A percentile compares a stretch with the other conserved stretches of the same genome.
Conservation (phyloP, 805 yeast species). For the Candida palmyrensis region DNA sequence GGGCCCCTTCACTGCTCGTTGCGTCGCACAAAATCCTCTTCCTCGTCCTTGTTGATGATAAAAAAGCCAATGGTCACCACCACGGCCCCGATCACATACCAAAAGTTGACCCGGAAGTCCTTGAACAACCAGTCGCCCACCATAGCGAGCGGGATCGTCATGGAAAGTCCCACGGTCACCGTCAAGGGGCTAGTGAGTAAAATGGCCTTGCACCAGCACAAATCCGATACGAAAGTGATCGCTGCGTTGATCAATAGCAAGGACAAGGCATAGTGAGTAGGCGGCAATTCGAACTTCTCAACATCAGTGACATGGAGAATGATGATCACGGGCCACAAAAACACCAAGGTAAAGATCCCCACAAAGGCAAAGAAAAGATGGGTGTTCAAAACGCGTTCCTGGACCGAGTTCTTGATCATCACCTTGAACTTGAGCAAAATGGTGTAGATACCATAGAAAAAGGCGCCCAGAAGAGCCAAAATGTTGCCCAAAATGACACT, state of each 20-base stretch:
- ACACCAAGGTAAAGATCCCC: conserved; percentile 71
- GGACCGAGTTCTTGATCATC: conserved; percentile 33
- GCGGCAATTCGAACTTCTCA: conserved; percentile 74
- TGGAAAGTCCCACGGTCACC: conserved; percentile 89
- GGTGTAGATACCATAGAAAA: conserved; percentile 89
- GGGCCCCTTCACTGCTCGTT: conserved; percentile 1
- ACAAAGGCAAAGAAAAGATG: conserved; percentile 92
- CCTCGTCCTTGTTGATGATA: conserved; percentile 75
- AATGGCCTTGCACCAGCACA: conserved; percentile 95
- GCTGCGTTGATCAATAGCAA: conserved; percentile 62
- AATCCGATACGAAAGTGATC: conserved; percentile 83
- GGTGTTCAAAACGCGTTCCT: conserved; percentile 76
- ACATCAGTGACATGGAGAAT: conserved; percentile 57
- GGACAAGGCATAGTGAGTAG: conserved; percentile 41
- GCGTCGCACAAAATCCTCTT: conserved; percentile 43
- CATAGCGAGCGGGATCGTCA: conserved; percentile 94
- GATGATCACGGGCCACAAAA: conserved; percentile 79
- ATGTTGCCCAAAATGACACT: too few relatives aligned
- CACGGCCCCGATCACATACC: conserved; percentile 74
- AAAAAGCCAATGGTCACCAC: conserved; percentile 80
- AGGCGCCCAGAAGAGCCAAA: conserved; percentile 78
- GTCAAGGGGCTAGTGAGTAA: conserved; percentile 89
- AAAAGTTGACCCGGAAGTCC: conserved; percentile 51
- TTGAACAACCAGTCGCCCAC: conserved; percentile 79
- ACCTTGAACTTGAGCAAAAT: conserved; percentile 73